Conservation (phyloP, 352 stramenopile genomes). For the Plasmopara halstedii region DNA sequence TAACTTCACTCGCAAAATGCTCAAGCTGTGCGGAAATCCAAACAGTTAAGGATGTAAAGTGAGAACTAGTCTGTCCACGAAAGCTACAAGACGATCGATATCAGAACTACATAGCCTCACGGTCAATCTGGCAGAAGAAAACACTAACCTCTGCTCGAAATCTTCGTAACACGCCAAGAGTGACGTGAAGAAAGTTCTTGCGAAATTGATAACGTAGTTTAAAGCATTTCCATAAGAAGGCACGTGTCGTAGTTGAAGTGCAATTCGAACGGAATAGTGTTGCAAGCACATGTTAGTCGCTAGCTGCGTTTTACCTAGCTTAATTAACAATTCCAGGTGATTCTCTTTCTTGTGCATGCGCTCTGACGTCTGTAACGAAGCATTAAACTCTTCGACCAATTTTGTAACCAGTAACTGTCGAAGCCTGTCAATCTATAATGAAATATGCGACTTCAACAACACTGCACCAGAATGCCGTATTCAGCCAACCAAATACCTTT, state of each 20-base stretch:
- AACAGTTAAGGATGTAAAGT: slow-evolving; percentile 71
- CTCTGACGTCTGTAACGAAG: slow-evolving; percentile 67
- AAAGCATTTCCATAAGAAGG: slow-evolving; percentile 64
- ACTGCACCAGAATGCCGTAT: neutral
- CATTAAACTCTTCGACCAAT: slow-evolving; percentile 69
- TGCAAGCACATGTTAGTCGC: slow-evolving; percentile 78
- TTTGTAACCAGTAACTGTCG: slow-evolving; percentile 46
- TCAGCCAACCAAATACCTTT: slow-evolving; percentile 25
- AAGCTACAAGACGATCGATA: slow-evolving; percentile 32
- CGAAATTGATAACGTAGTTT: slow-evolving; percentile 80
- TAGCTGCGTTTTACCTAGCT: slow-evolving; percentile 52
- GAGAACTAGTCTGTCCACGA: slow-evolving; percentile 55
- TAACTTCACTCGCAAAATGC: slow-evolving; percentile 65
- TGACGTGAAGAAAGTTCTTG: slow-evolving; percentile 79
- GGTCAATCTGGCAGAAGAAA: neutral
- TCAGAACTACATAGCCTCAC: neutral
- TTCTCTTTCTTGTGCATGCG: slow-evolving; percentile 79
- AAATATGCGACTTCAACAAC: neutral
- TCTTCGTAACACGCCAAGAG: slow-evolving; percentile 79
- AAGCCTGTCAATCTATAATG: slow-evolving; percentile 39
- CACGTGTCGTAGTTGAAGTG: slow-evolving; percentile 64
- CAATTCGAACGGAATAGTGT: slow-evolving; percentile 75
- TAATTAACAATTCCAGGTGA: slow-evolving; percentile 68
- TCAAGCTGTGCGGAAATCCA: slow-evolving; percentile 79
- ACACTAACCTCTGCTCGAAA: slow-evolving; percentile 50